phyloP scores from a whole-genome alignment of 2,329 filamentous ascomycete species.

The Neopestalotiopsis sp. region DNA sequence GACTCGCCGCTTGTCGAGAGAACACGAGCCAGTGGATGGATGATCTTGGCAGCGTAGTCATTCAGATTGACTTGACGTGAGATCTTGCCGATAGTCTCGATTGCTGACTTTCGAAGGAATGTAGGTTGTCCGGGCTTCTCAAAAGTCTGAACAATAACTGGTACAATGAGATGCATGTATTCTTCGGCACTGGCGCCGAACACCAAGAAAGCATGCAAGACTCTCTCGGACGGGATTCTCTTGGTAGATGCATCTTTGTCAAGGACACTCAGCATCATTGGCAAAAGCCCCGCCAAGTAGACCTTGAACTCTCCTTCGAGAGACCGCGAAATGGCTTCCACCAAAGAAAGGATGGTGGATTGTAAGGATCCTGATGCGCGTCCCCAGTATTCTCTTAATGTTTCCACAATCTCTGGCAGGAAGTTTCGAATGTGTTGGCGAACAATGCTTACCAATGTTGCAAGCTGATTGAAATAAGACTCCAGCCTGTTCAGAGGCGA shows the following conservation, averaged over 20 bases:
- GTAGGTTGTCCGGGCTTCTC: constrained; percentile 84
- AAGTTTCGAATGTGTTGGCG: constrained; percentile 95
- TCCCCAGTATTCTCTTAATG: constrained; percentile 91
- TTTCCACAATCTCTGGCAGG: constrained; percentile 82
- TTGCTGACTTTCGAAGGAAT: constrained; percentile 83
- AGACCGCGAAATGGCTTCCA: constrained; percentile 92
- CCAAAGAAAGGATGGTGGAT: constrained; percentile 86
- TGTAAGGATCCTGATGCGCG: constrained; percentile 76
- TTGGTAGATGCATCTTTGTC: constrained; percentile 82
- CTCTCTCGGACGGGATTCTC: constrained; percentile 83
- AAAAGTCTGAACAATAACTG: constrained; percentile 92
- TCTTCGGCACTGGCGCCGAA: constrained; percentile 96
- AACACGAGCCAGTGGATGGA: constrained; percentile 88
- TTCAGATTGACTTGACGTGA: constrained; percentile 97
- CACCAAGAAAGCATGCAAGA: constrained; percentile 92
- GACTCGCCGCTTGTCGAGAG: constrained; percentile 72
- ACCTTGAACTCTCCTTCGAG: constrained; percentile 98
- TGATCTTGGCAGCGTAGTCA: constrained; percentile 94
- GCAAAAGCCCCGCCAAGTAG: constrained; percentile 86
- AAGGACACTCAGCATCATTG: constrained; percentile 91
- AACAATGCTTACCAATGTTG: constrained; percentile 91
- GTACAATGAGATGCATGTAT: constrained; percentile 99
- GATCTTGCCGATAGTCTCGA: constrained; percentile 92
- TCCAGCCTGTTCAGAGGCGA: constrained; percentile 81
- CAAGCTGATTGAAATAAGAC: constrained; percentile 96